Percentiles rank a stretch among this genome's conserved stretches.
These are phyloP conservation scores for Emergomyces orientalis DNA, from an alignment of 2,329 filamentous ascomycete species.

Conservation along the genomic window DNA sequence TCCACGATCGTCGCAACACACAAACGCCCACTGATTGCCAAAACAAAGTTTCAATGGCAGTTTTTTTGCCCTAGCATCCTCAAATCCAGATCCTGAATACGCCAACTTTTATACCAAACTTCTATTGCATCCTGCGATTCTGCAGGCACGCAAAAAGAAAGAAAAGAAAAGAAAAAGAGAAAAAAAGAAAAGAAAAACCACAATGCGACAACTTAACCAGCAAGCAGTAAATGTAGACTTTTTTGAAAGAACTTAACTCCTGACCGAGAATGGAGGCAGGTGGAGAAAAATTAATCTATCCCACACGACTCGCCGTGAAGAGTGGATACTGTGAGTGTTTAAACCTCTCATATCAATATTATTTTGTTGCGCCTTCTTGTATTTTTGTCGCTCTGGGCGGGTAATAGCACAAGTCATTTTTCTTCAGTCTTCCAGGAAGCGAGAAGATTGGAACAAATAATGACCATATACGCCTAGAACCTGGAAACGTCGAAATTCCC, in stretches of 20 bases:
- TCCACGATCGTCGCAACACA: not conserved
- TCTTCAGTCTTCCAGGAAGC: not conserved
- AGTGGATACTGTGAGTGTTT: not conserved
- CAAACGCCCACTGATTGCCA: not conserved
- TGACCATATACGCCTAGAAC: not conserved
- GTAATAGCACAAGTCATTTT: not conserved
- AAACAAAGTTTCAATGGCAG: not conserved
- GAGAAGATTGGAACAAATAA: not conserved
- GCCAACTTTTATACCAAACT: not conserved
- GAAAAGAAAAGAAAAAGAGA: not conserved
- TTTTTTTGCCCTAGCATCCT: not conserved
- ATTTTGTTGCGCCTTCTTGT: not conserved
- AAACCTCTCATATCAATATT: not conserved
- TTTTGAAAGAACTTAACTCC: not conserved
- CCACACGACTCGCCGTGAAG: not conserved
- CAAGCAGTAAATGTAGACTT: not conserved
- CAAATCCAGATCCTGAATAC: conserved; percentile 4
- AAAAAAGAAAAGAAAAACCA: not conserved
- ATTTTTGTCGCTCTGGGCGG: conserved; percentile 4
- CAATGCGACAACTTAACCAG: not conserved
- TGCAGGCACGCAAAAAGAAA: not conserved
- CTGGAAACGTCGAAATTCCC: not conserved
- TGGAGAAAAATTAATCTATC: not conserved
- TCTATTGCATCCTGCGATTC: not conserved
- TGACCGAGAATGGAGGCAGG: not conserved